Evolutionary conservation across 345 rosid genomes (phyloP), one percentile per base, ranked within the genome.

Genomic region (Lepidium africanum): DNA sequence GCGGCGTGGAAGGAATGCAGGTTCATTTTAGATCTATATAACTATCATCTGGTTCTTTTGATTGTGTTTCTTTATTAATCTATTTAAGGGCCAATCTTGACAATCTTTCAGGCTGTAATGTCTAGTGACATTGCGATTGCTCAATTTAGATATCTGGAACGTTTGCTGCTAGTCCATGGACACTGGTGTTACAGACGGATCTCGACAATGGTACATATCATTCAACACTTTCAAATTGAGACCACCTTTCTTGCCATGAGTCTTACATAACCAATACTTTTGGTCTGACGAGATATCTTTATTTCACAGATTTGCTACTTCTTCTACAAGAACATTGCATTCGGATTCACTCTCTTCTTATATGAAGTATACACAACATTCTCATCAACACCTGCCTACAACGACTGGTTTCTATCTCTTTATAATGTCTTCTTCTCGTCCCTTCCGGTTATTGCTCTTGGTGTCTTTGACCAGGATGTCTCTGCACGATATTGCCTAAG

Each of bases 1-100:
- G 97, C 65, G 98, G 98, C 17, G 96, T 88, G 16, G 98, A 93
- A 87, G 98, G 98, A 74, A 93, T 93, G 98, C 98, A 93, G 97
- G 96, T 91, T 56, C 55, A 6, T 3, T 49, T 11, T 13, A 9
- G 56, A 73, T 35, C 38, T 55, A 10, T 45, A 12, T 37, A 16
- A 47, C 42, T 5, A 23, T 9, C 59, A 39, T 50, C 38, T 50
- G 3, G 7, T 40, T 14, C 8, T 50, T 59, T 48, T 60, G 0
- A 1, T 14, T 46, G 55, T 54, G 2, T 33, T 10, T 66, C 41
- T 45, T 21, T 50, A 32, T 32, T 37, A 35, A 48, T 5, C 5
- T 27, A 5, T 27, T 5, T 14, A 19, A 54, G 56, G 47, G 16
- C 36, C 42, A 63, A 19, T 59, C 32, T 17, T 63, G 38, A 27